Percentiles rank a stretch among this genome's conserved stretches.
phyloP scores from a whole-genome alignment of 805 yeast species.

The Trichomonascus vanleenenianus region DNA sequence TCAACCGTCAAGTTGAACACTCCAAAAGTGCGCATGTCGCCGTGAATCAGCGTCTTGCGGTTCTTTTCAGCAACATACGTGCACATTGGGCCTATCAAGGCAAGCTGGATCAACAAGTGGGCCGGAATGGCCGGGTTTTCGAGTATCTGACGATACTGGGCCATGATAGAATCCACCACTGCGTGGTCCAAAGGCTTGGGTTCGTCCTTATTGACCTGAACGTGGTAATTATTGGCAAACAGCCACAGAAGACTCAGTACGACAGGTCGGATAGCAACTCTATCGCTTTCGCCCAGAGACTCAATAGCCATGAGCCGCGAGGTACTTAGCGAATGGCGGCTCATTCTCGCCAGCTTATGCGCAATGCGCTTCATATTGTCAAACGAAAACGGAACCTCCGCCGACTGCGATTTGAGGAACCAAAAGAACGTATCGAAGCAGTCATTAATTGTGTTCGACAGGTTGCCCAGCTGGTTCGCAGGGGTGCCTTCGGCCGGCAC shows the following conservation, averaged over 20 bases:
- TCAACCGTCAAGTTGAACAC: slow-evolving; percentile 1
- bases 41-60: neutral
- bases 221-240: neutral
- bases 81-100: slow-evolving; percentile 18
- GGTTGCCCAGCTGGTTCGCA: slow-evolving; percentile 9
- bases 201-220: neutral
- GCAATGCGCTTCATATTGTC: slow-evolving; percentile 5
- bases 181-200: no score
- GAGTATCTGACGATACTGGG: neutral
- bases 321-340: neutral
- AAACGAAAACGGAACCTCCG: slow-evolving; percentile 7
- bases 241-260: neutral
- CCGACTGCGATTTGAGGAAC: slow-evolving; percentile 8
- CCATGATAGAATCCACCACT: no score
- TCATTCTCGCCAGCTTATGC: neutral
- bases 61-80: slow-evolving; percentile 1
- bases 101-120: slow-evolving; percentile 19
- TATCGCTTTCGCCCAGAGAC: neutral
- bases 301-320: neutral
- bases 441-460: slow-evolving; percentile 1
- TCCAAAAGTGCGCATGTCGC: neutral
- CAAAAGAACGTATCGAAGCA: slow-evolving; percentile 8
- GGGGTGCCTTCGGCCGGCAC: slow-evolving; percentile 7
- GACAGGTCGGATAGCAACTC: neutral
- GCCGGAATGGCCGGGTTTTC: slow-evolving; percentile 2